Evolutionary conservation across 345 rosid genomes (phyloP), one percentile per base, ranked within the genome.

Genomic region (Turnera subulata): DNA sequence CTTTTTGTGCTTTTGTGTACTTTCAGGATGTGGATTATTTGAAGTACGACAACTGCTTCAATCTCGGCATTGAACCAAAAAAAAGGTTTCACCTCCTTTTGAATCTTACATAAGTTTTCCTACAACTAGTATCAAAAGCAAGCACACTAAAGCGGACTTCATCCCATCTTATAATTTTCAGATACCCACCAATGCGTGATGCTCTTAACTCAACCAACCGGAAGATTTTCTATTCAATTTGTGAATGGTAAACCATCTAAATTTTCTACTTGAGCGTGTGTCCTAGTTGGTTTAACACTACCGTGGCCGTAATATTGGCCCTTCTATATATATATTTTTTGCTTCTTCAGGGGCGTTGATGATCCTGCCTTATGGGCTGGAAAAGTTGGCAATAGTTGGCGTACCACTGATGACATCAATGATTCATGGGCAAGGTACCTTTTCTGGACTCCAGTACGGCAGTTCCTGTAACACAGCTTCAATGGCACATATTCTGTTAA

Each of bases 311-410:
- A 59, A 37, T 56, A 40, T 58, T 42, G 46, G 23, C 61, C 26
- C 69, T 15, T n/a, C n/a, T n/a, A n/a, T n/a, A n/a, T n/a, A 18
- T 6, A 8, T 16, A 42, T 42, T 42, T 42, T 2, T 10, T 42
- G 16, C 44, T 47, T 56, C 58, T 65, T 23, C 70, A 91, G 96
- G 98, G 98, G 97, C 15, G 97, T 72, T 21, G 91, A 92, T 21
- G 86, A 89, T 68, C 97, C 97, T 56, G 96, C 98, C 58, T 79
- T 89, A 58, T 92, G 97, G 98, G 97, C 97, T 12, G 78, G 80
- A 48, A 86, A 76, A 65, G 80, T 89, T 69, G 98, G 97, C 62
- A 92, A 92, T 78, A 92, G 98, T 78, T 92, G 98, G 98, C 96
- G 97, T 46, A 92, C 94, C 16, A 84, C 97, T 6, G 89, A 78